Percentiles rank a stretch among this genome's conserved stretches.
These are phyloP conservation scores for Polyporus arcularius DNA, from an alignment of 768 basidiomycete genomes.

Conservation along the genomic window DNA sequence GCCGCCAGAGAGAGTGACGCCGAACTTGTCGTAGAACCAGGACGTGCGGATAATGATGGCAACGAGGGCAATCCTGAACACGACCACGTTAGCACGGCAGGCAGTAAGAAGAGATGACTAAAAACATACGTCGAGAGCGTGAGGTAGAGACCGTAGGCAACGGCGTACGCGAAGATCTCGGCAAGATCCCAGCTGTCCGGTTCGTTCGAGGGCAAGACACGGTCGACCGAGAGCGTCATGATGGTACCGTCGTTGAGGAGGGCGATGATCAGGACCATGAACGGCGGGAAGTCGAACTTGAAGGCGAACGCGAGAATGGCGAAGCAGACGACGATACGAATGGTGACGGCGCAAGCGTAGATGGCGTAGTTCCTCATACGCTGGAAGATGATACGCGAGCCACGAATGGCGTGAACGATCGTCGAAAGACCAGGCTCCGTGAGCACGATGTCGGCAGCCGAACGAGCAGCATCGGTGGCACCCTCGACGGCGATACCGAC, in stretches of 20 bases:
- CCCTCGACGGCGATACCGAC: constrained; percentile 99
- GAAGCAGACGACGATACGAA: constrained; percentile 98
- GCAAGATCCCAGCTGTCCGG: constrained; percentile 96
- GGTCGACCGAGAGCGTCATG: constrained; percentile 97
- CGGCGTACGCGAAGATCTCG: constrained; percentile 94
- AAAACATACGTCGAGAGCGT: constrained; percentile 81
- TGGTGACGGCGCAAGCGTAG: constrained; percentile 93
- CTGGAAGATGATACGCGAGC: constrained; percentile 99
- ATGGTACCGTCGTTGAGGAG: constrained; percentile 98
- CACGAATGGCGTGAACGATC: constrained; percentile 98
- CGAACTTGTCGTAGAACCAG: constrained; percentile 90
- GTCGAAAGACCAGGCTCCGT: constrained; percentile 99
- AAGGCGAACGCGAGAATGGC: constrained; percentile 93
- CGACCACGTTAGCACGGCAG: constrained; percentile 11
- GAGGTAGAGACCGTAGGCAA: constrained; percentile 94
- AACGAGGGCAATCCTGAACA: constrained; percentile 67
- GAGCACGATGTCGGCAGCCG: constrained; percentile 97
- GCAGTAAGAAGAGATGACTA: constrained; percentile 9
- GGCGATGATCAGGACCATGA: constrained; percentile 99
- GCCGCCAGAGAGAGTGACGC: constrained; percentile 53
- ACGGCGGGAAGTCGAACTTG: constrained; percentile 98
- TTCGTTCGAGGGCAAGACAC: constrained; percentile 88
- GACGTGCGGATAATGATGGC: constrained; percentile 81
- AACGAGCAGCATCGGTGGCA: constrained; percentile 98
- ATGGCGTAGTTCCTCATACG: constrained; percentile 99